phyloP scores from a whole-genome alignment of 352 stramenopile species.

The Pythium apleroticum region DNA sequence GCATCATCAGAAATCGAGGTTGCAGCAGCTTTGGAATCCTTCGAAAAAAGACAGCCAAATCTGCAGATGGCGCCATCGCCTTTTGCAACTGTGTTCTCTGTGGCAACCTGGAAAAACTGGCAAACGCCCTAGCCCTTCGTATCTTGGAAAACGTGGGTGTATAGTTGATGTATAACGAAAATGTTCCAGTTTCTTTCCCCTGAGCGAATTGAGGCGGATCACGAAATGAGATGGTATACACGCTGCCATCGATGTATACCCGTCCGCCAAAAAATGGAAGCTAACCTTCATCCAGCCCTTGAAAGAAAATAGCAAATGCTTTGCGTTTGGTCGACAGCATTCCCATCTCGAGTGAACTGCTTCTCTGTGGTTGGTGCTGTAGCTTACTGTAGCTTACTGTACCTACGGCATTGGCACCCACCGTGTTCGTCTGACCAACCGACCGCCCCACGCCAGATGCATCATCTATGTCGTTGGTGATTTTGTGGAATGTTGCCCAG shows the following conservation, averaged over 20 bases:
- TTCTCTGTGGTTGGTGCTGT: no score
- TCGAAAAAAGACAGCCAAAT: constrained; percentile 3
- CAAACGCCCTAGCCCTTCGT: constrained; percentile 7
- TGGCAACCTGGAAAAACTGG: neutral
- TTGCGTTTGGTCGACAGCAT: no score
- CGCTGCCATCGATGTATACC: neutral
- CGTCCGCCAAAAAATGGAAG: neutral
- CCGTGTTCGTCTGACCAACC: neutral
- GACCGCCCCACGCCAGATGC: neutral
- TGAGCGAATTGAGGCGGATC: no score
- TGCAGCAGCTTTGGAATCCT: neutral
- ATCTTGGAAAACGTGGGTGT: neutral
- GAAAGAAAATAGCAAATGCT: no score
- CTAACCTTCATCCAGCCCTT: no score
- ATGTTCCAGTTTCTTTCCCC: neutral
- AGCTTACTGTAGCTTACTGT: neutral
- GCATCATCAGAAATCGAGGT: neutral
- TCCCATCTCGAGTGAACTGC: no score
- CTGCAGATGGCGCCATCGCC: neutral
- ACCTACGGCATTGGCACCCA: neutral
- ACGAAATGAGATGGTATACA: neutral
- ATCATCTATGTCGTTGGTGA: constrained; percentile 14
- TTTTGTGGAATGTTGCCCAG: constrained; percentile 19
- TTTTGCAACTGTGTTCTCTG: constrained; percentile 7
- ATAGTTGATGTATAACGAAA: neutral